Conservation (phyloP, 768 basidiomycete species). For the Pleurotus pulmonarius region DNA sequence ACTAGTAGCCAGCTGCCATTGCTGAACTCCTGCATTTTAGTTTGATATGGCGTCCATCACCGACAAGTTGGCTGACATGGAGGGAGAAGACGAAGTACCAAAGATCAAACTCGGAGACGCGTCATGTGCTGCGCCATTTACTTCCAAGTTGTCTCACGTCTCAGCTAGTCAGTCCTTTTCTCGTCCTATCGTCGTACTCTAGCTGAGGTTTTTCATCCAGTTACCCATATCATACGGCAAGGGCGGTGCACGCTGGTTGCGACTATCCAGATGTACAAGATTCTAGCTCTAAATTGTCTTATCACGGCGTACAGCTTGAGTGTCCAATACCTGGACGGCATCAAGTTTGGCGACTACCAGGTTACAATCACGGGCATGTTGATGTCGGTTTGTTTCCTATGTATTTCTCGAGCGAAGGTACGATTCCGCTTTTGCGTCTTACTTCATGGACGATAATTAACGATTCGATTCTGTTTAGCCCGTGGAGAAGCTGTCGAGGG, state of each 20-base stretch:
- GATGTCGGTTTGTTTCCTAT: slow-evolving; percentile 98
- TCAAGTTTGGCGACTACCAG: slow-evolving; percentile 99
- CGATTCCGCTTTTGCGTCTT: slow-evolving; percentile 14
- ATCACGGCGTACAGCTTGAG: slow-evolving; percentile 98
- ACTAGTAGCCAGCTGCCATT: too few relatives aligned
- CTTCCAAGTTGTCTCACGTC: slow-evolving; percentile 96
- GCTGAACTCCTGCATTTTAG: too few relatives aligned
- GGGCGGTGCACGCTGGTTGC: slow-evolving; percentile 98
- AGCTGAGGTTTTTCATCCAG: slow-evolving; percentile 32
- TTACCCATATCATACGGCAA: slow-evolving; percentile 96
- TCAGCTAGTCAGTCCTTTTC: slow-evolving; percentile 71
- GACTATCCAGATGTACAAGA: slow-evolving; percentile 99
- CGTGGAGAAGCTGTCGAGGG: slow-evolving; percentile 91
- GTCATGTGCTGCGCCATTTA: slow-evolving; percentile 97
- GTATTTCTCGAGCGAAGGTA: slow-evolving; percentile 96
- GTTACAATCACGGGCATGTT: slow-evolving; percentile 94
- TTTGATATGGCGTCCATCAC: slow-evolving; percentile 69
- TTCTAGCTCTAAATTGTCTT: slow-evolving; percentile 93
- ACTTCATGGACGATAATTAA: too few relatives aligned
- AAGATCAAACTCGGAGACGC: slow-evolving; percentile 99
- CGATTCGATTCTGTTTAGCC: slow-evolving; percentile 47
- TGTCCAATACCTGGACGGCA: slow-evolving; percentile 96
- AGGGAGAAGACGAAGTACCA: slow-evolving; percentile 91
- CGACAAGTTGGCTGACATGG: slow-evolving; percentile 86
- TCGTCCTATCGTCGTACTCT: not conserved